Percentiles rank a stretch among this genome's conserved stretches.
phyloP scores from a whole-genome alignment of 2,329 filamentous ascomycete genomes.

The Orbilia javanica region DNA sequence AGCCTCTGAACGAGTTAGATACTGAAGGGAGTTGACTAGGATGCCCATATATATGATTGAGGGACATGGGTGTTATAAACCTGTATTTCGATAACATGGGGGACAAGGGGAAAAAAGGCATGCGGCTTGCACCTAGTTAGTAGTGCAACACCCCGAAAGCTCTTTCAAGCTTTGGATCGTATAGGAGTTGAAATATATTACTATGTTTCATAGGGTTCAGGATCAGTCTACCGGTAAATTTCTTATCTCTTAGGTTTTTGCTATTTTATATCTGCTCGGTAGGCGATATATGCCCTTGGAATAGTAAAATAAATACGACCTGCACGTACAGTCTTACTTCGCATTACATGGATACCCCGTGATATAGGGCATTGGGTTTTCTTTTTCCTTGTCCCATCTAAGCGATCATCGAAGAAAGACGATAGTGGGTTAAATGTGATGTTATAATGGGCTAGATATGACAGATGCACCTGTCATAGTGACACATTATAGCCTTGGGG shows the following conservation, averaged over 20 bases:
- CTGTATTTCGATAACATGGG: slow-evolving; percentile 21
- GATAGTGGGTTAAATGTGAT: not conserved
- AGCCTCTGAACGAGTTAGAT: too few relatives aligned
- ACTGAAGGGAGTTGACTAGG: not conserved
- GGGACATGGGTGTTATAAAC: slow-evolving; percentile 2
- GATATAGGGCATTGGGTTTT: not conserved
- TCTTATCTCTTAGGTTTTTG: not conserved
- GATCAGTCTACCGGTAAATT: not conserved
- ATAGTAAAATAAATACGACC: not conserved
- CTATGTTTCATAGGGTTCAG: too few relatives aligned
- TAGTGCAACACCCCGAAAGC: too few relatives aligned
- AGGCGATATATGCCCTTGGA: not conserved
- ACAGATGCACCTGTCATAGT: not conserved
- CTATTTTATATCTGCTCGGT: not conserved
- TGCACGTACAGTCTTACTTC: not conserved
- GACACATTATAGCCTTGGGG: too few relatives aligned
- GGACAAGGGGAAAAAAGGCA: not conserved
- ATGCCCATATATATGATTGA: slow-evolving; percentile 17
- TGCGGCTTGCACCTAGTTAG: too few relatives aligned
- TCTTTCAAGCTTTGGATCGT: too few relatives aligned
- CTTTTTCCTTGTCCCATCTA: not conserved
- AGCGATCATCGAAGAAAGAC: not conserved
- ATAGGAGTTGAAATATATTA: too few relatives aligned
- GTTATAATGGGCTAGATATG: not conserved
- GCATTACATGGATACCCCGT: not conserved